Evolutionary conservation across 2,329 filamentous ascomycete genomes (phyloP), one percentile per base, ranked within the genome.

Genomic region (Fusarium dimerum): DNA sequence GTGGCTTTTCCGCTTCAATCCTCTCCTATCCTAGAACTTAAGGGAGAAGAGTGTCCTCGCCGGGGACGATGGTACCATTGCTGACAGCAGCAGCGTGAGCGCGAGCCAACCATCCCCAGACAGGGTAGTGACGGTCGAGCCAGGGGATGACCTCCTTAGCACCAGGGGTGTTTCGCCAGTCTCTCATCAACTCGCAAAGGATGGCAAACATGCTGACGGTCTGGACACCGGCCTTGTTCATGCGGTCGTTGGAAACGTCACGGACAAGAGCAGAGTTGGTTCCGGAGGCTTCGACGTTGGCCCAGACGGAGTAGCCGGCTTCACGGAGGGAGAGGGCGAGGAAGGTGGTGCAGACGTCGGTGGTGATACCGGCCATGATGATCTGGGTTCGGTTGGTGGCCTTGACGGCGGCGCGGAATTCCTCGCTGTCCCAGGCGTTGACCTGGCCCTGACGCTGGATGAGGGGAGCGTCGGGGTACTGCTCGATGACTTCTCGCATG

Each of bases 321-420:
- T 84, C 80, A 36, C 85, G 78, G 5, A 91, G 81, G 1, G 86
- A 87, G n/a, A 91, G 78, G 0, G 88, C 85, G 6, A 89, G 78
- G 75, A 91, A 91, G 1, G 87, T 77, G 18, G 86, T 89, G 78
- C 86, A 90, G 52, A 91, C 87, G 67, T 92, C 88, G 1, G 88
- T 91, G 2, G 83, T 80, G 62, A 91, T 89, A 8, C 88, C 87
- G 3, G 77, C 87, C 15, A 92, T 70, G 64, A 92, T 88, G 62
- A 92, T 75, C 68, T 92, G 89, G 30, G 78, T 84, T 68, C 84
- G 85, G 52, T 81, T 81, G 5, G 86, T 81, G 2, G 85, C 86
- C 57, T 78, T 72, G 55, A 92, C 78, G 2, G 88, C 87, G 2
- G 75, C 76, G 36, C 80, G 79, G 74, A 92, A 90, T 0, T 88